Evolutionary conservation across 2,329 filamentous ascomycete species (phyloP), one percentile per base, ranked within the genome.

Genomic region (Penicillium sp.): DNA sequence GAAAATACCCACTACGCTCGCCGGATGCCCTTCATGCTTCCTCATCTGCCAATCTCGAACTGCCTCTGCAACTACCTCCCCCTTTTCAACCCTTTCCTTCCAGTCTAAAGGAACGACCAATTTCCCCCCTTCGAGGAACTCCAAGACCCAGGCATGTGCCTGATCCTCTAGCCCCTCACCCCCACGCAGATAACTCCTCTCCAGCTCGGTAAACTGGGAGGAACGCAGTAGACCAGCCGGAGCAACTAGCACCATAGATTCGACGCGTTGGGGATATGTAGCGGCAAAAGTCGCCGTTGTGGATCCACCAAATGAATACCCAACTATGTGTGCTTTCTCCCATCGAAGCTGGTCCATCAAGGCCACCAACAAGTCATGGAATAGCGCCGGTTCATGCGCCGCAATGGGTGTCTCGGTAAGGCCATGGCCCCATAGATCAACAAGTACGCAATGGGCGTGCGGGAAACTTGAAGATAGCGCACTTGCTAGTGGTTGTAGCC

Each of bases 381-480:
- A 83, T 1, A 83, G 55, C 0, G 50, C 38, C 0, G 75, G 58
- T 0, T 68, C 68, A 49, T 83, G 79, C 0, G 80, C 61, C 0
- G 62, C 29, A 1, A 78, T 2, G 0, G 81, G 81, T 0, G 80
- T 82, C 5, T 78, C 76, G 27, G 70, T 77, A n/a, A 84, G 65
- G 0, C 81, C 81, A 47, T 84, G 82, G 29, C 81, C 81, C 79
- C 79, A 83, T 10, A 79, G 73, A 52, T 84, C 81, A 13, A 81
- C 16, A 1, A 81, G 66, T 0, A 79, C 75, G 31, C 77, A 68
- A 10, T 78, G 69, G 0, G 78, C 64, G 0, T 59, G 24, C 0
- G 79, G 74, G 43, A 74, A 76, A 0, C 58, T 59, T 0, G 64
- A 34, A 1, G 70, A 67, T 1, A 84, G 67, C 0, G 62, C 58